These are phyloP conservation scores for Aquilaria sinensis DNA, from an alignment of 345 rosid species.

Conservation along the genomic window DNA sequence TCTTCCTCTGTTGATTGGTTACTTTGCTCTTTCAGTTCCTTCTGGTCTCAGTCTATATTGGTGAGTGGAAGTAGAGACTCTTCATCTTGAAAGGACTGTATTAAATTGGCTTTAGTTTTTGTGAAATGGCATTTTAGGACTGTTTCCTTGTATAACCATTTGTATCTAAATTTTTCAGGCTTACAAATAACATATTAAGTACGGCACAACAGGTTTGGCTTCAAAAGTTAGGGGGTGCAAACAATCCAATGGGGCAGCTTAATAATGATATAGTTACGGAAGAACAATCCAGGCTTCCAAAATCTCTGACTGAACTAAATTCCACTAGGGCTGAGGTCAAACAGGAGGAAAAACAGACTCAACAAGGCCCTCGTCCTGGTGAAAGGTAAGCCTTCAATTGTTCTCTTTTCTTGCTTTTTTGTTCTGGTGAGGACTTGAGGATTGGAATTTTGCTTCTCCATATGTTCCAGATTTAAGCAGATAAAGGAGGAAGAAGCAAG, in stretches of 20 bases:
- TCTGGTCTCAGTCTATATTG: conserved; percentile 98
- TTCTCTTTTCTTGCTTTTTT: background rate
- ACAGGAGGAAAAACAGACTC: conserved; percentile 30
- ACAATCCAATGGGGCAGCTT: conserved; percentile 38
- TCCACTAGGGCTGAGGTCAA: conserved; percentile 21
- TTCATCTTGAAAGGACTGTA: background rate
- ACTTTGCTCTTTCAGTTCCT: conserved; percentile 96
- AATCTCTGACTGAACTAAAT: conserved; percentile 34
- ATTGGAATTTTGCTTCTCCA: conserved; percentile 12
- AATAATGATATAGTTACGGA: conserved; percentile 38
- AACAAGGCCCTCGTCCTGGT: conserved; percentile 66
- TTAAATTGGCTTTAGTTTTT: conserved; percentile 10
- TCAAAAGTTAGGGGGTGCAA: conserved; percentile 83
- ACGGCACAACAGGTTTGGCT: conserved; percentile 92
- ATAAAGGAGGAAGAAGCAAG: conserved; percentile 81
- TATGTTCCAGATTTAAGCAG: conserved; percentile 55
- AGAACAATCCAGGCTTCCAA: conserved; percentile 28
- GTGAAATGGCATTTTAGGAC: background rate
- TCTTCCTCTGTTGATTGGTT: conserved; percentile 89
- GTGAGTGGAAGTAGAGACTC: conserved; percentile 38
- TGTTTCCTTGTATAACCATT: conserved; percentile 2
- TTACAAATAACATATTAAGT: conserved; percentile 87
- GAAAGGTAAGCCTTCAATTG: conserved; percentile 45
- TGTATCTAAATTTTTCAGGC: conserved; percentile 39
- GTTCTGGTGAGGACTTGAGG: background rate